phyloP scores from a whole-genome alignment of 345 rosid species.

The Noccaea caerulescens region DNA sequence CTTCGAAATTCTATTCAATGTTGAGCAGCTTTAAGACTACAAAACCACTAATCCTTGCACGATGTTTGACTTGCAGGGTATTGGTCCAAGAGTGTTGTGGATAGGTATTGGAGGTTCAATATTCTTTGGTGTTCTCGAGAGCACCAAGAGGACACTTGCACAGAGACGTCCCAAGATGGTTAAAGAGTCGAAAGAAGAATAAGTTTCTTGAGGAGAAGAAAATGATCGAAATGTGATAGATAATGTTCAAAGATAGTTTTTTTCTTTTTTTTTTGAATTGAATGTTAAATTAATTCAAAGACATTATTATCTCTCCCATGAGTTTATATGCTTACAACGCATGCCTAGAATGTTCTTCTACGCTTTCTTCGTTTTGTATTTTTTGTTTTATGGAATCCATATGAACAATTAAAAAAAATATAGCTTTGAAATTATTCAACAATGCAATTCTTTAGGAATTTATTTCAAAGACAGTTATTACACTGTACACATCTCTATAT shows the following conservation, averaged over 20 bases:
- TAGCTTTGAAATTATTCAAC: constrained; percentile 20
- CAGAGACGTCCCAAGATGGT: constrained; percentile 52
- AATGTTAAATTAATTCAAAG: too few relatives aligned
- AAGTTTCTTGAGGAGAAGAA: constrained; percentile 13
- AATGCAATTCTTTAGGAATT: constrained; percentile 21
- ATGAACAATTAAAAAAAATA: too few relatives aligned
- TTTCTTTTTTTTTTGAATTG: too few relatives aligned
- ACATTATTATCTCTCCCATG: too few relatives aligned
- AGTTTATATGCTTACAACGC: too few relatives aligned
- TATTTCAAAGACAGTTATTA: constrained; percentile 37
- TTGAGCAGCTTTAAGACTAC: background rate
- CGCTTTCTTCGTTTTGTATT: too few relatives aligned
- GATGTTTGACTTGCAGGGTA: constrained; percentile 55
- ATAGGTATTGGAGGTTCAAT: constrained; percentile 92
- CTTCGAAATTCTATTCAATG: background rate
- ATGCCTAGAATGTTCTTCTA: too few relatives aligned
- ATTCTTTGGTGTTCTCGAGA: constrained; percentile 84
- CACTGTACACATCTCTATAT: constrained; percentile 37
- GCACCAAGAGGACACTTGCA: constrained; percentile 74
- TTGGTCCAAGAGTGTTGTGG: constrained; percentile 89
- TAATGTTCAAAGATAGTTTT: too few relatives aligned
- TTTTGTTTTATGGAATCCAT: too few relatives aligned
- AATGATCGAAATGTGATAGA: background rate
- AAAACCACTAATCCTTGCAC: background rate
- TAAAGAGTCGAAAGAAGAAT: constrained; percentile 44